Evolutionary conservation across 768 basidiomycete species (phyloP), one percentile per base, ranked within the genome.

Genomic region (Kwoniella europaea): DNA sequence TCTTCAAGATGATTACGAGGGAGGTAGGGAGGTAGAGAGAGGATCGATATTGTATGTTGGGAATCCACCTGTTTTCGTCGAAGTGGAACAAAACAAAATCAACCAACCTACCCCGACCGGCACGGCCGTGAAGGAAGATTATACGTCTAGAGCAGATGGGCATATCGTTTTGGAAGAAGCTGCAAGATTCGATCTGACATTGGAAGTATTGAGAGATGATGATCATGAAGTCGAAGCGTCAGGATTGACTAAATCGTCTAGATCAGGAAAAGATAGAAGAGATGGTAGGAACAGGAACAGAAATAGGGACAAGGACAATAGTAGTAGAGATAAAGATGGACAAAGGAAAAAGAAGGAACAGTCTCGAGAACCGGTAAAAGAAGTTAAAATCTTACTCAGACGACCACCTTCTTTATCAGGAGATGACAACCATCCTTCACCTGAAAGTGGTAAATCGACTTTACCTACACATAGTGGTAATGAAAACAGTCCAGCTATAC

Each of bases 181-280:
- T n/a, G 77, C 72, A 59, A 54, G 79, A 27, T 80, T 76, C 44
- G 79, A 78, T 55, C 29, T 80, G 22, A 62, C 58, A 2, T 24
- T 80, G 35, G 79, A 78, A 61, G 75, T 80, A 2, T 24, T 80
- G 68, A 59, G 79, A 53, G 79, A 80, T 71, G 74, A 78, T n/a
- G 79, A 80, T 44, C 76, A 74, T 18, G 76, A 74, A 63, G 68
- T 69, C 58, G 50, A 63, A 22, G 67, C 55, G 7, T 70, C 71
- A 7, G 66, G 60, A 35, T 27, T 63, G 35, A 63, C 67, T 5
- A 57, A 65, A 61, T 55, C 68, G 4, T 44, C 57, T n/a, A 57
- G 10, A 55, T 58, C 50, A 29, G 66, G 53, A 27, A 68, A 57
- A n/a, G 67, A 63, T 29, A 69, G 71, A 20, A 74, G 75, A 3